Percentiles rank a stretch among this genome's conserved stretches.
phyloP scores from a whole-genome alignment of 495 filamentous ascomycete species.

The Elaphomyces granulatus region DNA sequence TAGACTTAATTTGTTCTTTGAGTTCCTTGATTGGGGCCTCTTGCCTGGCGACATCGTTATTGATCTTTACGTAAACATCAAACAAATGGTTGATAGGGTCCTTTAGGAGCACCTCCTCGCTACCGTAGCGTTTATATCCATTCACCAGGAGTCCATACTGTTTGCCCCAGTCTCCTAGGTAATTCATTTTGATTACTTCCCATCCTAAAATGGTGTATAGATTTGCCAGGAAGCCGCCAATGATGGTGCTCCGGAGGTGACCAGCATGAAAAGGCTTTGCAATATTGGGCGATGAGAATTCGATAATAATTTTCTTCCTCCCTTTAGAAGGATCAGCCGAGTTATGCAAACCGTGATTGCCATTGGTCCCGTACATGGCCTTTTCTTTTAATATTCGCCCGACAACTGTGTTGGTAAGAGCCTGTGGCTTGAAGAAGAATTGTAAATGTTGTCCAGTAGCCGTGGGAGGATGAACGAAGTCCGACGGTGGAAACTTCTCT shows the following conservation, averaged over 20 bases:
- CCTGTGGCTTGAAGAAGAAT: constrained; percentile 61
- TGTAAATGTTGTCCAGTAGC: constrained; percentile 52
- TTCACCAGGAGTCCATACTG: constrained; percentile 58
- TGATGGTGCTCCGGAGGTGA: constrained; percentile 62
- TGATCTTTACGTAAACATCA: constrained; percentile 56
- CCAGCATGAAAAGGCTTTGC: constrained; percentile 61
- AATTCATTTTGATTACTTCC: constrained; percentile 60
- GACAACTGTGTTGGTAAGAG: constrained; percentile 46
- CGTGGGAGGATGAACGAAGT: constrained; percentile 55
- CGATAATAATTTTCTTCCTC: constrained; percentile 51
- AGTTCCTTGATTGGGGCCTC: constrained; percentile 42
- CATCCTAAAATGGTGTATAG: constrained; percentile 56
- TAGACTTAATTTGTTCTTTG: constrained; percentile 31
- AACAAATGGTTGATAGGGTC: constrained; percentile 57
- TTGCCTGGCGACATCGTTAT: constrained; percentile 35
- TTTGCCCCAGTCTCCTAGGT: constrained; percentile 66
- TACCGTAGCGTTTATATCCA: constrained; percentile 50
- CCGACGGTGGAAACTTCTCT: constrained; percentile 64
- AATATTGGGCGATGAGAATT: constrained; percentile 69
- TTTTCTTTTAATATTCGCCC: constrained; percentile 47
- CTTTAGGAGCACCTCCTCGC: constrained; percentile 42
- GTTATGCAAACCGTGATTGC: constrained; percentile 50
- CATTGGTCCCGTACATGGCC: constrained; percentile 50
- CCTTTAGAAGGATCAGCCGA: constrained; percentile 54
- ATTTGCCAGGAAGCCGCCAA: constrained; percentile 58